Base-by-base conservation (phyloP, 2,329 filamentous ascomycete species). In the Dactylella cylindrospora region DNA sequence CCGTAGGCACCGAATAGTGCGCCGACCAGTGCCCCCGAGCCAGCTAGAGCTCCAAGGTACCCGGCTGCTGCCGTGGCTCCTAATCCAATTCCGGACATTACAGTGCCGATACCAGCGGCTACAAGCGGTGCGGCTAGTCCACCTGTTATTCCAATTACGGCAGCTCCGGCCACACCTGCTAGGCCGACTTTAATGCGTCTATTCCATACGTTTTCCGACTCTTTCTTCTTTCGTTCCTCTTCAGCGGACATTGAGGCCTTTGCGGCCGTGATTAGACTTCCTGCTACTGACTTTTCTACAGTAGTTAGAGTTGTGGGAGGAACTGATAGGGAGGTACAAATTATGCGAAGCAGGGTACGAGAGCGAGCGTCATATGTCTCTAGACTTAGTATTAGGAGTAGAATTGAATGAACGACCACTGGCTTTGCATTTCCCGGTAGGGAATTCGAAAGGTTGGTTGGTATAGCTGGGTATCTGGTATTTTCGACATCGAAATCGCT, bases 1-100 rank as follows among this genome's bases (percentile, higher is more conserved):
- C 87, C 87, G 70, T 94, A 95, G n/a, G 93, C 88, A 6, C 93
- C 93, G 70, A 97, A 96, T 31, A 97, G 76, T 29, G 86, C 83
- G 12, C 90, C 91, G 23, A 95, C 85, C 33, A 90, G 77, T 12
- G 93, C 80, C 3, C 84, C 82, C 64, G 86, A 93, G 29, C 90
- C 84, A 1, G 89, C 86, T 69, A 96, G 78, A 13, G 84, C 80
- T 8, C 90, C 91, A 0, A 97, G 76, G 47, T 95, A 82, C 1
- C 83, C 83, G 15, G 90, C 88, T 8, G 88, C 85, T 17, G 84
- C 83, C 2, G 84, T 84, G 1, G 84, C 79, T 13, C 85, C 84
- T 0, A 96, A 77, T 1, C 88, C 88, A 8, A 88, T 73, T 0
- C 88, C 88, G 19, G 85, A 84, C 75, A 90, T 85, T 0, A 91